These are phyloP conservation scores for Amphibolis antarctica DNA, from an alignment of 106 monocot genomes.

Conservation along the genomic window DNA sequence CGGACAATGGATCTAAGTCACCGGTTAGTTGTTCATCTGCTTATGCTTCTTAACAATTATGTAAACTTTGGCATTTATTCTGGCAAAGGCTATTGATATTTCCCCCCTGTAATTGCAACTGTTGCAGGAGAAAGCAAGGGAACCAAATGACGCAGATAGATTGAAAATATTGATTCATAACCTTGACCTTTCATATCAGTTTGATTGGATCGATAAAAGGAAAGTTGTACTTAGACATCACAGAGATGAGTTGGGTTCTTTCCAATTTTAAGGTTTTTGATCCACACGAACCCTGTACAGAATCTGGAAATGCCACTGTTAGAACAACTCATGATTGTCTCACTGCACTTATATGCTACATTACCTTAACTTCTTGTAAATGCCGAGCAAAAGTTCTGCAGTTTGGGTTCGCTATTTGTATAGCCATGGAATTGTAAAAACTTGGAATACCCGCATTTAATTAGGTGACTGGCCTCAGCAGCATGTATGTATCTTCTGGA, in stretches of 20 bases:
- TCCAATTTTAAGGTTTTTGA: constrained; percentile 42
- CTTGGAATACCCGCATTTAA: background rate
- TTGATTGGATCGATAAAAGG: constrained; percentile 55
- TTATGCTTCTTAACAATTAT: too few relatives aligned
- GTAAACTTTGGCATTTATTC: background rate
- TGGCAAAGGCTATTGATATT: background rate
- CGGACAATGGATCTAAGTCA: constrained; percentile 22
- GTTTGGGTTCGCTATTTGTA: background rate
- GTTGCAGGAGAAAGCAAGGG: constrained; percentile 31
- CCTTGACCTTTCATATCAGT: constrained; percentile 74
- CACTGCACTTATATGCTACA: too few relatives aligned
- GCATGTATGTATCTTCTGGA: too few relatives aligned
- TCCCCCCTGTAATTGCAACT: background rate
- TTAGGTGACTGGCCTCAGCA: background rate
- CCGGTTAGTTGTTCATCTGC: constrained; percentile 22
- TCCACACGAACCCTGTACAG: background rate
- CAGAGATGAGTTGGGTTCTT: constrained; percentile 67
- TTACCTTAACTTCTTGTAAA: too few relatives aligned
- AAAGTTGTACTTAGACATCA: constrained; percentile 48
- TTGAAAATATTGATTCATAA: constrained; percentile 51
- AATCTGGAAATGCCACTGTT: background rate
- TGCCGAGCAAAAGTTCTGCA: background rate
- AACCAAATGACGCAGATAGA: constrained; percentile 35
- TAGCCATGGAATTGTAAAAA: background rate
- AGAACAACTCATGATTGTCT: too few relatives aligned